phyloP scores from a whole-genome alignment of 2,329 filamentous ascomycete genomes.

The Fusarium nisikadoi region DNA sequence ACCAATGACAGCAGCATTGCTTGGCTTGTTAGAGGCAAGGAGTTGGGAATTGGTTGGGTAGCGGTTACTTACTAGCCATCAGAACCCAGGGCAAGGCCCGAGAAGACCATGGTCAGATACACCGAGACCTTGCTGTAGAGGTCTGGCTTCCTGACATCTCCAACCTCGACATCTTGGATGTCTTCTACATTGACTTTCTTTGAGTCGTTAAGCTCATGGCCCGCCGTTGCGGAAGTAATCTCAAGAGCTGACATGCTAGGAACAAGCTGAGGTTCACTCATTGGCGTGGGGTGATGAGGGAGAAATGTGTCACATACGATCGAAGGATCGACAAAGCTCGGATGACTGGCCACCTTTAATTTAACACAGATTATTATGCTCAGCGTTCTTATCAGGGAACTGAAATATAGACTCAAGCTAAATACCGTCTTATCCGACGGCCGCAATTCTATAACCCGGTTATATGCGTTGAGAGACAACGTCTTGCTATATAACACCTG shows the following conservation, averaged over 20 bases:
- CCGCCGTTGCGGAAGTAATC: neutral
- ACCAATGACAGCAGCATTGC: constrained; percentile 1
- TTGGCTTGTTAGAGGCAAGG: neutral
- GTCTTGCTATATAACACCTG: neutral
- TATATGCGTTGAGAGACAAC: neutral
- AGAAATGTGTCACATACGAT: neutral
- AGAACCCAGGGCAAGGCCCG: neutral
- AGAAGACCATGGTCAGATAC: constrained; percentile 1
- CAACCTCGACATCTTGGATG: neutral
- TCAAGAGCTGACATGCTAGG: neutral
- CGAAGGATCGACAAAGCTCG: neutral
- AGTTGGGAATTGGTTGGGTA: too few relatives aligned
- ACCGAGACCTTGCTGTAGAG: constrained; percentile 4
- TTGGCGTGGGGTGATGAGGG: too few relatives aligned
- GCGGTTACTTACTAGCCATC: constrained; percentile 7
- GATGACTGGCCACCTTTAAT: neutral
- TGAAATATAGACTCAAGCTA: neutral
- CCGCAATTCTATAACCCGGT: neutral
- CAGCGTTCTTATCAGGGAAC: neutral
- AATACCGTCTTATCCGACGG: neutral
- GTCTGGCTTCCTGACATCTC: neutral
- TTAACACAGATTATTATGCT: neutral
- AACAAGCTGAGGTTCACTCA: rapidly evolving
- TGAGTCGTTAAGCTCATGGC: neutral
- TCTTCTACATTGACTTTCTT: neutral